phyloP scores from a whole-genome alignment of 2,329 filamentous ascomycete genomes.

The Dactylellina sp. region DNA sequence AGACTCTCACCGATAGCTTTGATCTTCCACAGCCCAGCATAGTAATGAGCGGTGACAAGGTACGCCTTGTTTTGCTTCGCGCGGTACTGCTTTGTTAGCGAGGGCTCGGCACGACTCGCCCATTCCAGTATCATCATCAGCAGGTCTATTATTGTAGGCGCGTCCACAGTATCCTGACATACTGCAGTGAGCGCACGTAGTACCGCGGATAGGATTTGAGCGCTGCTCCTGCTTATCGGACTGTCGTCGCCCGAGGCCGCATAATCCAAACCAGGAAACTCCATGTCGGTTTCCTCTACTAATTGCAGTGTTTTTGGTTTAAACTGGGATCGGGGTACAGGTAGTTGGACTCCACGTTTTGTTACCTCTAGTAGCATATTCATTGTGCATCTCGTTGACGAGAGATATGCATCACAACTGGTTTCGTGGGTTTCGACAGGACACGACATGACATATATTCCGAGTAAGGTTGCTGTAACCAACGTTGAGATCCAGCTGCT shows the following conservation, averaged over 20 bases:
- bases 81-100: slow-evolving; percentile 23
- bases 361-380: slow-evolving; percentile 37
- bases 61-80: slow-evolving; percentile 36
- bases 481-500: slow-evolving; percentile 23
- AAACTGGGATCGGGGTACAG: not conserved
- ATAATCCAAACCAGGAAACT: slow-evolving; percentile 43
- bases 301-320: not conserved
- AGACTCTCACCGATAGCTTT: slow-evolving; percentile 30
- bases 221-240: slow-evolving; percentile 3
- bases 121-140: slow-evolving; percentile 35
- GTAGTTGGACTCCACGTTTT: slow-evolving; percentile 5
- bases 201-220: slow-evolving; percentile 8
- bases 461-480: slow-evolving; percentile 28
- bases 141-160: not conserved
- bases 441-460: slow-evolving; percentile 49
- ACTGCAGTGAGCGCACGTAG: not conserved
- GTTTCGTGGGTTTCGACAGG: slow-evolving; percentile 36
- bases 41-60: slow-evolving; percentile 43
- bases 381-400: slow-evolving; percentile 32
- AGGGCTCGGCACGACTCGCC: slow-evolving; percentile 15
- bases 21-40: slow-evolving; percentile 45
- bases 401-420: slow-evolving; percentile 42
- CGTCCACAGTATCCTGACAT: not conserved
- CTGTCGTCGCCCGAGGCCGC: slow-evolving; percentile 37
- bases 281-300: not conserved